These are phyloP conservation scores for Salvia miltiorrhiza DNA, from an alignment of 257 asterid genomes.

Conservation along the genomic window DNA sequence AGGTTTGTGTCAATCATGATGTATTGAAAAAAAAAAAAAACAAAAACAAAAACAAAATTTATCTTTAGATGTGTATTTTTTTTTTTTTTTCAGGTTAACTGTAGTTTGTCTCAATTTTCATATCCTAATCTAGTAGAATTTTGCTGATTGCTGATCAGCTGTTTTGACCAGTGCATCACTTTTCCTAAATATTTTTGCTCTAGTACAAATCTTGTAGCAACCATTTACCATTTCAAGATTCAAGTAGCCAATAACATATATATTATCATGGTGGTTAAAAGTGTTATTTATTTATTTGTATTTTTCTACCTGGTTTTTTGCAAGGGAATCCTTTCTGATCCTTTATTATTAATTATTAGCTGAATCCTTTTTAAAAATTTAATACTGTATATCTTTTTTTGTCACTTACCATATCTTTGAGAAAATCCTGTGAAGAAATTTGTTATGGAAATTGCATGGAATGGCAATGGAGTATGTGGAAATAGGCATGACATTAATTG, in stretches of 20 bases:
- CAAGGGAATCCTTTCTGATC: background rate
- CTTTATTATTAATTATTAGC: no score
- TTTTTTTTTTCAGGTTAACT: background rate
- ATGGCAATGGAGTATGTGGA: background rate
- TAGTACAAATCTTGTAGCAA: background rate
- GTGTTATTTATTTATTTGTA: background rate
- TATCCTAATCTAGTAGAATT: constrained; percentile 7
- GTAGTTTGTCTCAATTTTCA: constrained; percentile 17
- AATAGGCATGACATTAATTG: background rate
- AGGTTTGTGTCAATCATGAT: constrained; percentile 22
- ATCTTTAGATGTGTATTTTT: no score
- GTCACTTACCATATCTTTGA: no score
- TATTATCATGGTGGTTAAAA: background rate
- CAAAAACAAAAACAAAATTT: background rate
- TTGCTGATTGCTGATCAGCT: constrained; percentile 7
- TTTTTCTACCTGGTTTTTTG: background rate
- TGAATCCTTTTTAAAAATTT: no score
- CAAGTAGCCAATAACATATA: background rate
- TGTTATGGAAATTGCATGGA: background rate
- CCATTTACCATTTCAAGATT: background rate
- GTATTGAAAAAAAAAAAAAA: constrained; percentile 2
- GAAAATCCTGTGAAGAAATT: no score
- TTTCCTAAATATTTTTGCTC: no score
- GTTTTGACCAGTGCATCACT: background rate
- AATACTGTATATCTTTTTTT: no score